phyloP scores from a whole-genome alignment of 148 eudicot species.

The Silene uniflora region DNA sequence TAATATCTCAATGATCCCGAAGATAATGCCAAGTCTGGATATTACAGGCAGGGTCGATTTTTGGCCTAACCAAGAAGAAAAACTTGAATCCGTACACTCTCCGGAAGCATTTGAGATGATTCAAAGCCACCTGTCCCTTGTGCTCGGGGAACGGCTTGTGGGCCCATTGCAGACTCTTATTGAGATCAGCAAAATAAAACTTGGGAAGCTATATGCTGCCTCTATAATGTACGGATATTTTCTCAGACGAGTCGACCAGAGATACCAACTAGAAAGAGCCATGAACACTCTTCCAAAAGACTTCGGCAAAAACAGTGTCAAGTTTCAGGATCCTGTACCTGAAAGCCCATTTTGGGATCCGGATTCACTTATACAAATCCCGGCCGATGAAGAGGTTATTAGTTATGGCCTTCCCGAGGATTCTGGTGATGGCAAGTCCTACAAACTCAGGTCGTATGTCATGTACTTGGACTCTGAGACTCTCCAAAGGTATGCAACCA shows the following conservation, averaged over 20 bases:
- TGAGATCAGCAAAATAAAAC: slow-evolving; percentile 84
- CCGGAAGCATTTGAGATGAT: slow-evolving; percentile 91
- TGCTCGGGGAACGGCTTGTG: slow-evolving; percentile 67
- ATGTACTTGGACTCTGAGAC: slow-evolving; percentile 93
- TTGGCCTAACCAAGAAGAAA: slow-evolving; percentile 93
- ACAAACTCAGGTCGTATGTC: slow-evolving; percentile 73
- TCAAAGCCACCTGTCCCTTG: slow-evolving; percentile 67
- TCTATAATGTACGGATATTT: slow-evolving; percentile 96
- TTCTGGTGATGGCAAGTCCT: slow-evolving; percentile 37
- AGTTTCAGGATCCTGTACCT: slow-evolving; percentile 35
- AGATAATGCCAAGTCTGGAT: slow-evolving; percentile 47
- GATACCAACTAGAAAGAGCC: slow-evolving; percentile 83
- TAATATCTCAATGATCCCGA: slow-evolving; percentile 69
- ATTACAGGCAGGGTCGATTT: slow-evolving; percentile 69
- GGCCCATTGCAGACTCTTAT: slow-evolving; percentile 56
- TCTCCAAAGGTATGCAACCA: slow-evolving; percentile 80
- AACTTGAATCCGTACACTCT: slow-evolving; percentile 78
- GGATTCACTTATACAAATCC: slow-evolving; percentile 52
- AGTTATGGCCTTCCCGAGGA: slow-evolving; percentile 31
- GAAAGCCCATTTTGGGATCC: slow-evolving; percentile 64
- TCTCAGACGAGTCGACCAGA: slow-evolving; percentile 79
- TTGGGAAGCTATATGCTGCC: slow-evolving; percentile 93
- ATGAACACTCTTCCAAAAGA: slow-evolving; percentile 87
- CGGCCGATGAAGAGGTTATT: slow-evolving; percentile 43
- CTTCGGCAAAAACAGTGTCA: slow-evolving; percentile 34